Percentiles rank a stretch among this genome's conserved stretches.
These are phyloP conservation scores for Ceratobasidium sp. DNA, from an alignment of 1,284 basidiomycete genomes.

Conservation along the genomic window DNA sequence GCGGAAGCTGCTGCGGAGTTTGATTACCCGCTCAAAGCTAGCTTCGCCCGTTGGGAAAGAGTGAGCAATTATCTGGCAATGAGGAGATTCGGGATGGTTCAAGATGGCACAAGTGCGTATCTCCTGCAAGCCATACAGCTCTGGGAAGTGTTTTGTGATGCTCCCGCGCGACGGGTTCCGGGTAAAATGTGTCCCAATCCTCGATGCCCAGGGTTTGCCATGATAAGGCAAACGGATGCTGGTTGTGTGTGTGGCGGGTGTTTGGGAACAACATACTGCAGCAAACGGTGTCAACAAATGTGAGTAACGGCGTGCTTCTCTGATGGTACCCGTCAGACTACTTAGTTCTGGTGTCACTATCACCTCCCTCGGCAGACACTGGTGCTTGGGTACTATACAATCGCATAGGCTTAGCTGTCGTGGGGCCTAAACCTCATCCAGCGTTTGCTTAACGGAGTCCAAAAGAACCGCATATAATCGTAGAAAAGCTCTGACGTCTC, in stretches of 20 bases:
- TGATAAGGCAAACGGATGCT: neutral
- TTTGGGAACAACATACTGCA: slow-evolving; percentile 8
- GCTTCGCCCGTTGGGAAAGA: too few species aligned
- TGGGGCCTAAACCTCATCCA: too few species aligned
- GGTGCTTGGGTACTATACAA: neutral
- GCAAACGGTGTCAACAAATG: slow-evolving; percentile 19
- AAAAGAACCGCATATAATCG: too few species aligned
- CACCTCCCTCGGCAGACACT: slow-evolving; percentile 24
- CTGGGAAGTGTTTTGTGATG: neutral
- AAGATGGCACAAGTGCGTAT: too few species aligned
- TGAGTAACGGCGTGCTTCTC: neutral
- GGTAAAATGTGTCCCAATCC: slow-evolving; percentile 4
- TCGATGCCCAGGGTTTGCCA: neutral
- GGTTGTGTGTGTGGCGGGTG: slow-evolving; percentile 7
- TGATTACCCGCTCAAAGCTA: too few species aligned
- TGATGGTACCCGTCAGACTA: too few species aligned
- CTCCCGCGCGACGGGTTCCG: neutral
- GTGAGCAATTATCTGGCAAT: too few species aligned
- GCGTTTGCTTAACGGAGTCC: too few species aligned
- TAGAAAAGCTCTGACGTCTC: too few species aligned
- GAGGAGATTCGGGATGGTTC: too few species aligned
- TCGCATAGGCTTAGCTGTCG: neutral
- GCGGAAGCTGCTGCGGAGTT: too few species aligned
- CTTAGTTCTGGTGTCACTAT: too few species aligned
- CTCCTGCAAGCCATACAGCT: neutral